These are phyloP conservation scores for Isochrysis galbana DNA, from an alignment of 78 protist genomes.

Conservation along the genomic window DNA sequence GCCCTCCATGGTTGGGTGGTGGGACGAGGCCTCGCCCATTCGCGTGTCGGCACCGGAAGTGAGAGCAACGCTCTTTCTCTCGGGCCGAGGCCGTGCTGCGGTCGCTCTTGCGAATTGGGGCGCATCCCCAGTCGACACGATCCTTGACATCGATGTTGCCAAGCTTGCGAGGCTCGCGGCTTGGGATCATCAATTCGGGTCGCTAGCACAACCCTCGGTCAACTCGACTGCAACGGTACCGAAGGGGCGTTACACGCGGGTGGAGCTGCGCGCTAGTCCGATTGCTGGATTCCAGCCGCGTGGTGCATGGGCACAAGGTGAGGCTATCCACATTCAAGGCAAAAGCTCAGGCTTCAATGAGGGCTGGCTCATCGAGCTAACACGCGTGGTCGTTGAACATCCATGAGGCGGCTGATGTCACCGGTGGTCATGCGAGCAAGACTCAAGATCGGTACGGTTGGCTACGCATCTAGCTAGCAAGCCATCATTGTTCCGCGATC, in stretches of 20 bases:
- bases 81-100: not conserved
- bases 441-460: too few relatives aligned
- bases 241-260: too few relatives aligned
- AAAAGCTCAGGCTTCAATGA: not conserved
- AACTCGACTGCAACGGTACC: too few relatives aligned
- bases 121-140: too few relatives aligned
- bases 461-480: too few relatives aligned
- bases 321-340: not conserved
- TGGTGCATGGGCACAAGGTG: not conserved
- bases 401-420: too few relatives aligned
- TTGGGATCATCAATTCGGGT: not conserved
- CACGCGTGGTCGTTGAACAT: too few relatives aligned
- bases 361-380: not conserved
- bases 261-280: not conserved
- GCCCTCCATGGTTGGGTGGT: not conserved
- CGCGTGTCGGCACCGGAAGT: not conserved
- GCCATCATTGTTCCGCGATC: too few relatives aligned
- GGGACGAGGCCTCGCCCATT: not conserved
- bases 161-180: not conserved
- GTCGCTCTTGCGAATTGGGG: conserved; percentile 5
- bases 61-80: not conserved
- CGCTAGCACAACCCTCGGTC: too few relatives aligned
- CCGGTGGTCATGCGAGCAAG: too few relatives aligned
- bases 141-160: not conserved
- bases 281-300: not conserved